phyloP scores from a whole-genome alignment of 805 yeast species.

The Metschnikowia koreensis region DNA sequence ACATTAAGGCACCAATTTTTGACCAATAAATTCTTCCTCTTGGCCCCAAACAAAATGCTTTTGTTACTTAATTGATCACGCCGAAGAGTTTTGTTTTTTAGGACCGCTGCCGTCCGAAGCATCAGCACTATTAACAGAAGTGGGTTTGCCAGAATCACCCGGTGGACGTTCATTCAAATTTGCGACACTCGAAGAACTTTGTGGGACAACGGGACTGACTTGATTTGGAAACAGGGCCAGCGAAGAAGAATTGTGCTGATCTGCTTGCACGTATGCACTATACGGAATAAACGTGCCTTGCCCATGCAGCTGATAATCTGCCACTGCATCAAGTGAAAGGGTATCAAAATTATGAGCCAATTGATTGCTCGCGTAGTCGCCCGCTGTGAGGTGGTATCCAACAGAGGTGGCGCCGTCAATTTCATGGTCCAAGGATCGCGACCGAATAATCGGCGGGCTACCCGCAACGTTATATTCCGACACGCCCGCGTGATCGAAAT shows the following conservation, averaged over 20 bases:
- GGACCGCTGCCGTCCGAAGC: not conserved
- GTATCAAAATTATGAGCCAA: slow-evolving; percentile 7
- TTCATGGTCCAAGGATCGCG: slow-evolving; percentile 7
- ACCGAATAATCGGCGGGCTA: not conserved
- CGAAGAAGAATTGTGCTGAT: not conserved
- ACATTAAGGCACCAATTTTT: not conserved
- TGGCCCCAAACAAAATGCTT: not conserved
- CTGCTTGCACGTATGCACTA: not conserved
- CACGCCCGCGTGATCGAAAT: not conserved
- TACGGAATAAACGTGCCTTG: not conserved
- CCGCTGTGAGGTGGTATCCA: not conserved
- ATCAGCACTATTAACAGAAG: not conserved
- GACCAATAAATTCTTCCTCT: not conserved
- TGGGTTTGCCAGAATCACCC: not conserved
- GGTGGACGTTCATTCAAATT: not conserved
- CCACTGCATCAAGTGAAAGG: slow-evolving; percentile 4
- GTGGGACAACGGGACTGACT: not conserved
- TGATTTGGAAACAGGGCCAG: not conserved
- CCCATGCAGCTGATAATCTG: not conserved
- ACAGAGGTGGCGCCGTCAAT: not conserved
- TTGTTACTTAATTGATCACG: not conserved
- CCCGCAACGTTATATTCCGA: not conserved
- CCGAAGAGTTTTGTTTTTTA: not conserved
- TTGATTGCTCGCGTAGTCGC: slow-evolving; percentile 1
- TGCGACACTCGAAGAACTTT: not conserved